Percentiles rank a stretch among this genome's conserved stretches.
phyloP scores from a whole-genome alignment of 306 rosid genomes.

The Heteromeles arbutifolia region DNA sequence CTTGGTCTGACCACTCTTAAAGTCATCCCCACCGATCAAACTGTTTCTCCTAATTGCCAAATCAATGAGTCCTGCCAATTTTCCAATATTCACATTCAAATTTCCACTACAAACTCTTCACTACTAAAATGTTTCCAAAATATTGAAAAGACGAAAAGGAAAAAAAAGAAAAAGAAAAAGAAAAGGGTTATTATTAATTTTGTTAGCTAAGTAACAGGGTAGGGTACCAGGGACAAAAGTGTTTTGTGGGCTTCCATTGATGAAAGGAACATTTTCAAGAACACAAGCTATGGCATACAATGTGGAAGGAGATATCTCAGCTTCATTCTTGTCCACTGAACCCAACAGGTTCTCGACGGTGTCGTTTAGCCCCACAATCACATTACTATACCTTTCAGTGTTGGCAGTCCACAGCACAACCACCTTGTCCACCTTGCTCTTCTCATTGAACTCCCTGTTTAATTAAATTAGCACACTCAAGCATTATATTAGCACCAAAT shows the following conservation, averaged over 20 bases:
- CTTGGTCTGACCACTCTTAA: conserved; percentile 98
- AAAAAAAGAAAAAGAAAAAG: background rate
- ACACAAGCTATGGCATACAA: conserved; percentile 81
- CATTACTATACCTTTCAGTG: conserved; percentile 93
- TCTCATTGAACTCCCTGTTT: conserved; percentile 80
- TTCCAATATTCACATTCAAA: background rate
- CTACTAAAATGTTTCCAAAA: background rate
- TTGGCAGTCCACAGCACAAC: conserved; percentile 99
- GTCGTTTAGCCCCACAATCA: conserved; percentile 79
- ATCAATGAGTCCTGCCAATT: conserved; percentile 63
- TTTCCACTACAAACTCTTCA: background rate
- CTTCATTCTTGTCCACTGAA: conserved; percentile 72
- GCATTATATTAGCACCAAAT: conserved; percentile 7
- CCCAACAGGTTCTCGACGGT: conserved; percentile 71
- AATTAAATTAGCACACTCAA: conserved; percentile 6
- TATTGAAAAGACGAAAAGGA: background rate
- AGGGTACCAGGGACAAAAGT: conserved; percentile 86
- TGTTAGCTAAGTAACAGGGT: background rate
- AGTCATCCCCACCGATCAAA: conserved; percentile 97
- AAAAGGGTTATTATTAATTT: background rate
- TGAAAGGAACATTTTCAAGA: conserved; percentile 75
- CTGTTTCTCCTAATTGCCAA: conserved; percentile 71
- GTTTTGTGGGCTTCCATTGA: conserved; percentile 98
- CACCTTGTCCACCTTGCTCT: conserved; percentile 71
- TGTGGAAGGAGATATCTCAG: conserved; percentile 98